Percentiles rank a stretch among this genome's conserved stretches.
These are phyloP conservation scores for Diutina catenulata DNA, from an alignment of 1,139 yeast species.

Conservation along the genomic window DNA sequence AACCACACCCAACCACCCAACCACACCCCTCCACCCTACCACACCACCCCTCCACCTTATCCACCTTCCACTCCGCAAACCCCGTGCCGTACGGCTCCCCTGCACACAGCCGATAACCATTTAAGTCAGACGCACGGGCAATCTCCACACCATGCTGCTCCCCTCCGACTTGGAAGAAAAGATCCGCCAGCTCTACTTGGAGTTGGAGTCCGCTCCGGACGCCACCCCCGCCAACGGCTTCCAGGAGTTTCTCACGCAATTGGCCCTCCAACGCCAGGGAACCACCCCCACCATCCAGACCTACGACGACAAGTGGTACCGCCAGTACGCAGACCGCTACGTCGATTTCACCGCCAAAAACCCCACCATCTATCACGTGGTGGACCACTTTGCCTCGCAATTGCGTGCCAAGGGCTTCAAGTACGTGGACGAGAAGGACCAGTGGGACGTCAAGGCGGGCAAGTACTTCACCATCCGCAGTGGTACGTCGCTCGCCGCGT, in stretches of 20 bases:
- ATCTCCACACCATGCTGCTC: not conserved
- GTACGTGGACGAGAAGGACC: conserved; percentile 38
- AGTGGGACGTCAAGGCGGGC: conserved; percentile 35
- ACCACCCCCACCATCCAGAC: not conserved
- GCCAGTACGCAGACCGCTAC: conserved; percentile 34
- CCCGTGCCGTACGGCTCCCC: too few relatives aligned
- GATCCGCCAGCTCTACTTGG: not conserved
- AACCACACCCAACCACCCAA: too few relatives aligned
- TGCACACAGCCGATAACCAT: too few relatives aligned
- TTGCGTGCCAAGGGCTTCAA: conserved; percentile 40
- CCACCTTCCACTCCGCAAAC: too few relatives aligned
- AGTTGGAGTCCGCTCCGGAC: too few relatives aligned
- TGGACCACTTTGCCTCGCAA: conserved; percentile 27
- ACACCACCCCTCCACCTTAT: too few relatives aligned
- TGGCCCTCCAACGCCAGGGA: not conserved
- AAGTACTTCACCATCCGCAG: conserved; percentile 45
- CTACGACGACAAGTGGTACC: conserved; percentile 13
- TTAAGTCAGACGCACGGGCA: too few relatives aligned
- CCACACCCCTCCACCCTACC: too few relatives aligned
- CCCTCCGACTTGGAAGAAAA: not conserved
- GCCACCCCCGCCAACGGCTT: too few relatives aligned
- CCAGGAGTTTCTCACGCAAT: not conserved
- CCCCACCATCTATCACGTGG: conserved; percentile 57
- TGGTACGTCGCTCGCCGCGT: conserved; percentile 30
- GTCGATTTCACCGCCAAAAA: conserved; percentile 45